phyloP scores from a whole-genome alignment of 208 protist genomes.

The Acanthamoeba pearcei region DNA sequence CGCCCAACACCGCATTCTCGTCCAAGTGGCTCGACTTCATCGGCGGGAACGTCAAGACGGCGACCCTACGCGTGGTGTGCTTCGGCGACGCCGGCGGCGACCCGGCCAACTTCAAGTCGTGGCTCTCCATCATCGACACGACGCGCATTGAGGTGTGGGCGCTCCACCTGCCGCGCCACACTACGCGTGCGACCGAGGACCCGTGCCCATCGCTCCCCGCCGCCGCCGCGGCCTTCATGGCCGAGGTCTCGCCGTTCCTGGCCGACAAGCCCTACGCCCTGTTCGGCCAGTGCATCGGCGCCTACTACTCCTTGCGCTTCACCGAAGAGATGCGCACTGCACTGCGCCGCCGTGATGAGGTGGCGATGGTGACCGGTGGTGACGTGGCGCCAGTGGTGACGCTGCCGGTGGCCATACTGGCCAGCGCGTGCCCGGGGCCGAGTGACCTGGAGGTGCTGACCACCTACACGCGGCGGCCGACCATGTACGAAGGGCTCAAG shows the following conservation, averaged over 20 bases:
- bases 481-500: slow-evolving; percentile 54
- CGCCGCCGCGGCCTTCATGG: slow-evolving; percentile 19
- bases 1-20: not conserved
- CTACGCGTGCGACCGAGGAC: not conserved
- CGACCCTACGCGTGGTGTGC: slow-evolving; percentile 38
- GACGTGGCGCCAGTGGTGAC: not conserved
- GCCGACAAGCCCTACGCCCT: slow-evolving; percentile 63
- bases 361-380: not conserved
- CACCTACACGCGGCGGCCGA: not conserved
- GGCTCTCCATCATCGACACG: slow-evolving; percentile 46
- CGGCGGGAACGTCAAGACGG: slow-evolving; percentile 28
- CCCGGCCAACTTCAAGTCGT: slow-evolving; percentile 63
- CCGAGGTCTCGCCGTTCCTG: slow-evolving; percentile 52
- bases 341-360: not conserved
- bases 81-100: slow-evolving; percentile 63
- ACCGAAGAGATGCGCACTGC: slow-evolving; percentile 34
- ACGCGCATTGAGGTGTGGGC: slow-evolving; percentile 40
- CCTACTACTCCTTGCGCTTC: slow-evolving; percentile 59
- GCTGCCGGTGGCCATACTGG: slow-evolving; percentile 3
- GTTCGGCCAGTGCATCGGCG: slow-evolving; percentile 66
- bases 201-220: not conserved
- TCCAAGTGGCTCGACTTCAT: slow-evolving; percentile 63
- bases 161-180: slow-evolving; percentile 27
- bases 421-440: slow-evolving; percentile 42
- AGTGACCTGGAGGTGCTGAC: slow-evolving; percentile 50